phyloP scores from a whole-genome alignment of 176 grass and related monocot species.

The Paspalum notatum region DNA sequence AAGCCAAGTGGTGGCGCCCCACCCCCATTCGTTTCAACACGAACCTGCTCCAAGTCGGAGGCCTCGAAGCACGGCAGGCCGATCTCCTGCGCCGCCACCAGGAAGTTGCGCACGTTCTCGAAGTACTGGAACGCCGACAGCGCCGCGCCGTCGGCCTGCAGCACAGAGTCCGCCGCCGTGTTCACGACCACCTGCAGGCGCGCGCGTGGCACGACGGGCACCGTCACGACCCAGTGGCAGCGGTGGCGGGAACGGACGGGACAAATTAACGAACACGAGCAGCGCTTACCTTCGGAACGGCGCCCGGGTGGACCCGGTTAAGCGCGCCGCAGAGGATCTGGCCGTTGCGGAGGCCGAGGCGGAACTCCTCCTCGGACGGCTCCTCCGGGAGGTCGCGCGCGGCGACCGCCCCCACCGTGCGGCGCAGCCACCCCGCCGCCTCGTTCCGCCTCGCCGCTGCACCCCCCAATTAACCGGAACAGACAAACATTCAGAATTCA shows the following conservation, averaged over 20 bases:
- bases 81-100: constrained; percentile 84
- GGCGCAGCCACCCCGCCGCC: constrained; percentile 91
- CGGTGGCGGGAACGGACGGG: neutral
- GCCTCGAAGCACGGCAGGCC: constrained; percentile 89
- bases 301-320: constrained; percentile 90
- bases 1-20: constrained; percentile 30
- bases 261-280: constrained; percentile 41
- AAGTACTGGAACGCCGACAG: constrained; percentile 99
- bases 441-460: constrained; percentile 85
- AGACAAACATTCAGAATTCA: neutral
- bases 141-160: constrained; percentile 90
- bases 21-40: constrained; percentile 28
- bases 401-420: constrained; percentile 72
- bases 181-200: constrained; percentile 83
- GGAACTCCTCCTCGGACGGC: constrained; percentile 97
- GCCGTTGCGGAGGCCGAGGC: constrained; percentile 85
- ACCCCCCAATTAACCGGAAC: constrained; percentile 30
- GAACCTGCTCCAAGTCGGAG: constrained; percentile 96
- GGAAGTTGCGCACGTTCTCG: constrained; percentile 99
- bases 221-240: constrained; percentile 18
- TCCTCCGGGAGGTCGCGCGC: constrained; percentile 85
- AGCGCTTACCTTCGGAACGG: constrained; percentile 76
- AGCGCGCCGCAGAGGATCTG: constrained; percentile 98
- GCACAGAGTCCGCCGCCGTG: constrained; percentile 78
- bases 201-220: neutral